Evolutionary conservation across 495 filamentous ascomycete species (phyloP).

Genomic region (Xeromyces bisporus): DNA sequence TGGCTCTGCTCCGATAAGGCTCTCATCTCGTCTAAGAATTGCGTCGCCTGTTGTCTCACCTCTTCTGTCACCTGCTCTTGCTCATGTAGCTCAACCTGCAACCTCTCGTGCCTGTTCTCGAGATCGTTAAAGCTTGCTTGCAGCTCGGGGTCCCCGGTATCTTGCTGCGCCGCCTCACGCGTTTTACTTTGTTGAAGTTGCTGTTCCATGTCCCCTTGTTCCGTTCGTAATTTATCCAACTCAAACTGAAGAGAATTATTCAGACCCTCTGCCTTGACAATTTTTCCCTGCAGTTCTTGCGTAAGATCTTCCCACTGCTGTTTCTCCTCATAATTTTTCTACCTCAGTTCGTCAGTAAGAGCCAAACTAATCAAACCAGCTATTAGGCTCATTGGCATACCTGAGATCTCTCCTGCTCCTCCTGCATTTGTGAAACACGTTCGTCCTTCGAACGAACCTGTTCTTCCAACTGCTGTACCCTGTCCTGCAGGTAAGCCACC

Average conservation of each 20-base stretch:
- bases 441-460: slow-evolving; percentile 39
- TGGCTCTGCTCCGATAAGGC: slow-evolving; percentile 61
- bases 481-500: slow-evolving; percentile 55
- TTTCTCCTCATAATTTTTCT: slow-evolving; percentile 32
- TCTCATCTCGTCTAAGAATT: slow-evolving; percentile 81
- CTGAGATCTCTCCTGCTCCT: slow-evolving; percentile 26
- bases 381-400: too few relatives aligned
- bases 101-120: slow-evolving; percentile 50
- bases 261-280: slow-evolving; percentile 60
- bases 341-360: too few relatives aligned
- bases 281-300: slow-evolving; percentile 55
- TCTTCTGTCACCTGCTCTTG: slow-evolving; percentile 79
- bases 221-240: slow-evolving; percentile 50
- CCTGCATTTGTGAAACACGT: slow-evolving; percentile 31
- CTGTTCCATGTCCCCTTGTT: slow-evolving; percentile 46
- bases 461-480: slow-evolving; percentile 53
- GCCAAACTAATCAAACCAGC: too few relatives aligned
- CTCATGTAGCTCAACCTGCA: slow-evolving; percentile 51
- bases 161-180: slow-evolving; percentile 29
- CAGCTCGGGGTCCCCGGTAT: slow-evolving; percentile 28
- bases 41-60: slow-evolving; percentile 68
- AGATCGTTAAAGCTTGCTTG: slow-evolving; percentile 43
- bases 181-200: slow-evolving; percentile 48
- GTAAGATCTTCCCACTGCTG: slow-evolving; percentile 61
- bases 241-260: slow-evolving; percentile 63